Base-by-base conservation (phyloP, 768 basidiomycete genomes). In the Saitozyma sp. region DNA sequence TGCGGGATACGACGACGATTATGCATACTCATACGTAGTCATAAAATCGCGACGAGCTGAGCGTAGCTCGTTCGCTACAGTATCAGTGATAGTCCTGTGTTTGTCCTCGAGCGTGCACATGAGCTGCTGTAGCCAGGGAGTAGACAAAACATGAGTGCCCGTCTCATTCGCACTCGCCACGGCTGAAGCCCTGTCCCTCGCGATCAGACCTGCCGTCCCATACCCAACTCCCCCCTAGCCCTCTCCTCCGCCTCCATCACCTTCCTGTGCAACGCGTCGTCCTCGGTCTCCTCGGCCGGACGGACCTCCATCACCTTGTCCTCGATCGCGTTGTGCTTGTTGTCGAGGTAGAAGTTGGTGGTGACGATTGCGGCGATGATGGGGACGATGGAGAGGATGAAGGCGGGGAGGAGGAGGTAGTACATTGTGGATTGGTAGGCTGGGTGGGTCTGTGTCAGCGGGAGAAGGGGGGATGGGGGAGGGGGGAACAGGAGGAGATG, bases 311-410 rank as follows among this genome's bases (percentile, higher is more conserved):
- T 65, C 41, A 65, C 63, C 58, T 74, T 65, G 53, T 64, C 65
- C 20, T 73, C 76, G 52, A 75, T 63, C 29, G 69, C 67, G 70
- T 81, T 81, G 64, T 81, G 80, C 20, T 50, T 57, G n/a, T 72
- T 63, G 53, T 73, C 80, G 45, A 81, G 74, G 66, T 70, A 69
- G 59, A 68, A 80, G 67, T 81, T 75, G 59, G 60, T 68, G 54
- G 71, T 69, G 62, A 77, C 69, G 62, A 63, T 59, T 20, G 70
- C 78, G 20, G 69, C 70, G 56, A 76, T 67, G 64, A 81, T 62
- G 29, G 72, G 59, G 48, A 77, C 45, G 60, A 76, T 70, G 17
- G 70, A 68, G n/a, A 77, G 58, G 51, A 77, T 69, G 50, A 80
- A 61, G 14, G 72, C 74, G 16, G 71, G 70, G 20, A 77, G 64